These are phyloP conservation scores for Picea mariana DNA, from an alignment of 83 land plant species.

Conservation along the genomic window DNA sequence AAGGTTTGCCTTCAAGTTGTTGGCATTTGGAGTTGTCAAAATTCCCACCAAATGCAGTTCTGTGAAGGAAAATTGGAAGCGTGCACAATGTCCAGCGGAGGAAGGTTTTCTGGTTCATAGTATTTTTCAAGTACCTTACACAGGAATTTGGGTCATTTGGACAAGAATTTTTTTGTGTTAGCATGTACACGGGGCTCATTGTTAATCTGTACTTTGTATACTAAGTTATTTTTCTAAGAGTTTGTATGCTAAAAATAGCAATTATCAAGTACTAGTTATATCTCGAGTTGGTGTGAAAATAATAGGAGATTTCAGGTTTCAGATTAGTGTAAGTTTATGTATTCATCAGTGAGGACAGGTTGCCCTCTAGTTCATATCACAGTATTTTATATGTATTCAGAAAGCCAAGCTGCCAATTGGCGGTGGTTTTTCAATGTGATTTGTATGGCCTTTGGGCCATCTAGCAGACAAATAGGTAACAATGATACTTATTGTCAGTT, in stretches of 20 bases:
- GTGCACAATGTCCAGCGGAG: not conserved
- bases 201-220: constrained; percentile 15
- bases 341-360: constrained; percentile 9
- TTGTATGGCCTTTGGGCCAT: not conserved
- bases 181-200: constrained; percentile 8
- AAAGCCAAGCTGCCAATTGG: constrained; percentile 15
- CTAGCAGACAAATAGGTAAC: not conserved
- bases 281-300: constrained; percentile 7
- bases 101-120: not conserved
- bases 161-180: not conserved
- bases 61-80: not conserved
- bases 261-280: not conserved
- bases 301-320: not conserved
- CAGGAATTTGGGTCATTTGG: constrained; percentile 1
- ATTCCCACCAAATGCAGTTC: not conserved
- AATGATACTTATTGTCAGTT: constrained; percentile 7
- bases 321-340: not conserved
- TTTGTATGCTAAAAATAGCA: constrained; percentile 1
- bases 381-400: constrained; percentile 11
- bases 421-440: not conserved
- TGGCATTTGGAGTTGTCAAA: not conserved
- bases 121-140: constrained; percentile 2
- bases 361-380: not conserved
- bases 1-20: constrained; percentile 3
- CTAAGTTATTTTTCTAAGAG: constrained; percentile 10